Base-by-base conservation (phyloP, 75 land plant genomes). In the Azolla pinnata region DNA sequence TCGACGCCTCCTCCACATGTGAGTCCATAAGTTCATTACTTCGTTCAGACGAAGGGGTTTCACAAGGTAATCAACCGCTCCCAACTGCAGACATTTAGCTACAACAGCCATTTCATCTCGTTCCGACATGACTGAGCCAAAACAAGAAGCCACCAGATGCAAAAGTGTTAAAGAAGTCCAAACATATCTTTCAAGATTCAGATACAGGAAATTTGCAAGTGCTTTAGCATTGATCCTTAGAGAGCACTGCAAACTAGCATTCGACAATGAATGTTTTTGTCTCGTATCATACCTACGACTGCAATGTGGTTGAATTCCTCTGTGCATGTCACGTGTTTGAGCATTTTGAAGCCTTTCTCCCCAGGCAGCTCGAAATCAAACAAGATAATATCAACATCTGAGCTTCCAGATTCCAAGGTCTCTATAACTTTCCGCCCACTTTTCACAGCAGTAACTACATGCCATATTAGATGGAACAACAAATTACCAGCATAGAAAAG, bases 11-110 rank as follows among this genome's bases (percentile, higher is more conserved):
- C 86, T 76, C 95, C 95, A 88, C 86, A 85, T 80, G 68, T 88
- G 95, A 21, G 85, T 85, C 95, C 95, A 88, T 65, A 88, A 65
- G 62, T 85, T 88, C 65, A 85, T 63, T 17, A 88, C 64, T 64
- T 88, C 95, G 70, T 88, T 88, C 12, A 77, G 70, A 0, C 95
- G 78, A 30, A 88, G 69, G 28, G 95, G 95, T 79, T 88, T 88
- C 35, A 88, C 86, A 63, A 88, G 90, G 67, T 85, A 88, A 57
- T 88, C 95, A 29, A 85, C 95, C 33, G 95, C 95, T 38, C 95
- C 95, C 50, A 79, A 73, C 23, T 75, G 62, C 68, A 88, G 65
- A 61, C 95, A 88, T 69, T 88, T 85, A 19, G 87, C 76, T 50
- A 88, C 90, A 29, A 82, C 40, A n/a, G 90, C 64, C 50, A 88